Percentiles rank a stretch among this genome's conserved stretches.
Evolutionary conservation across 2,329 filamentous ascomycete species (phyloP).

Genomic region (Pleurostoma richardsiae): DNA sequence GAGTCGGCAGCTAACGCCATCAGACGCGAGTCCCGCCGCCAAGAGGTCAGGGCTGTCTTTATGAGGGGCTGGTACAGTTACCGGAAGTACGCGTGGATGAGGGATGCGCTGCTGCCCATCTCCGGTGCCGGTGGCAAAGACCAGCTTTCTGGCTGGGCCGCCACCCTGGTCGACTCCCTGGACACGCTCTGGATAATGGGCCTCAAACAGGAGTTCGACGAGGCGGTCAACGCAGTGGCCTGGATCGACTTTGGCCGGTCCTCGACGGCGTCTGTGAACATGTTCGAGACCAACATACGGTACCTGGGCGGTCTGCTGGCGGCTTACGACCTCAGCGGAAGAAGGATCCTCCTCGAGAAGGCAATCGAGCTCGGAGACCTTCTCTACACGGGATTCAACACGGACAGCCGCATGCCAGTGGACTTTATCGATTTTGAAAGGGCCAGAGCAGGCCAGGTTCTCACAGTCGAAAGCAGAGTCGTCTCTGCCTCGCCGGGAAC

Average conservation of each 20-base stretch:
- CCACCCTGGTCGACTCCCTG: constrained; percentile 46
- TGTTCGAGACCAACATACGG: constrained; percentile 40
- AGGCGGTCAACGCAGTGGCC: constrained; percentile 33
- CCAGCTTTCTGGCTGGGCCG: constrained; percentile 44
- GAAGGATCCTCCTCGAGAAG: constrained; percentile 33
- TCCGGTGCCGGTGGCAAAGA: constrained; percentile 33
- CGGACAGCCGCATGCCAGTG: constrained; percentile 37
- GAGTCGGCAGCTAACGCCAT: constrained; percentile 14
- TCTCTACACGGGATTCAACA: constrained; percentile 40
- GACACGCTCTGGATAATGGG: constrained; percentile 47
- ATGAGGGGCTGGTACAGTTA: constrained; percentile 36
- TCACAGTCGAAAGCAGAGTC: constrained; percentile 27
- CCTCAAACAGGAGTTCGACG: constrained; percentile 40
- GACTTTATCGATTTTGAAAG: constrained; percentile 39
- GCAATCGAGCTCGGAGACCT: constrained; percentile 39
- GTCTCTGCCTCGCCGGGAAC: constrained; percentile 52
- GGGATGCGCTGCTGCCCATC: constrained; percentile 41
- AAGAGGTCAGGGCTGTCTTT: constrained; percentile 27
- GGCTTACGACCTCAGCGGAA: constrained; percentile 21
- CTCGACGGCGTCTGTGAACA: constrained; percentile 24
- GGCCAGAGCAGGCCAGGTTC: constrained; percentile 27
- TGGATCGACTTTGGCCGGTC: constrained; percentile 36
- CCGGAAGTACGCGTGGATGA: constrained; percentile 39
- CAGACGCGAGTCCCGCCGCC: constrained; percentile 22
- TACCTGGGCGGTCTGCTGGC: constrained; percentile 35